A percentile compares a stretch with the other conserved stretches of the same genome.
Evolutionary conservation across 495 filamentous ascomycete species (phyloP).

Genomic region (Choiromyces venosus): DNA sequence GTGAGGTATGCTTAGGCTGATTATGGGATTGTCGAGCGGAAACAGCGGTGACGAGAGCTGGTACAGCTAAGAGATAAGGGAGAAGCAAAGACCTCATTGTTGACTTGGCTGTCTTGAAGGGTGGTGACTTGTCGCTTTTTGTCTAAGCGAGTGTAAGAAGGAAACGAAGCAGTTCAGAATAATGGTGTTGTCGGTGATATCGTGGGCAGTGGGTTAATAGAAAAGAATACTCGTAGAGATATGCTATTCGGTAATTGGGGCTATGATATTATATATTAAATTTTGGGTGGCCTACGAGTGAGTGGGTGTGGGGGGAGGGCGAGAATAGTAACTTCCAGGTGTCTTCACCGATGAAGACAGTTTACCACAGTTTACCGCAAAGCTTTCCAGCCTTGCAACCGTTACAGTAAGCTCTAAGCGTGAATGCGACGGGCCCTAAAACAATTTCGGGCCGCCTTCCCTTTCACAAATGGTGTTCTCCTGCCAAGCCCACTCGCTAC

Average conservation of each 20-base stretch:
- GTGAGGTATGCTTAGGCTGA: constrained; percentile 17
- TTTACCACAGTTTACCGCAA: neutral
- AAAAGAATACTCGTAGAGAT: too few relatives aligned
- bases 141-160: neutral
- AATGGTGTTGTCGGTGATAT: neutral
- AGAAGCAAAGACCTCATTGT: neutral
- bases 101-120: neutral
- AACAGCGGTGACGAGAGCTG: neutral
- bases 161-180: neutral
- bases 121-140: neutral
- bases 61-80: constrained; percentile 18
- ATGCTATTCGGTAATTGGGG: neutral
- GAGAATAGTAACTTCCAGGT: too few relatives aligned
- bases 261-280: neutral
- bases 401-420: too few relatives aligned
- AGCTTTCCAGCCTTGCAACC: too few relatives aligned
- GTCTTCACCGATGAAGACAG: neutral
- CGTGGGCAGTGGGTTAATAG: neutral
- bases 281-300: too few relatives aligned
- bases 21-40: constrained; percentile 5
- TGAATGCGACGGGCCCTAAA: too few relatives aligned
- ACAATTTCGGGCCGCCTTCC: too few relatives aligned
- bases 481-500: too few relatives aligned
- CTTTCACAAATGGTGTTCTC: too few relatives aligned
- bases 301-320: neutral